These are phyloP conservation scores for Colletotrichum horii DNA, from an alignment of 2,329 filamentous ascomycete species.

Conservation along the genomic window DNA sequence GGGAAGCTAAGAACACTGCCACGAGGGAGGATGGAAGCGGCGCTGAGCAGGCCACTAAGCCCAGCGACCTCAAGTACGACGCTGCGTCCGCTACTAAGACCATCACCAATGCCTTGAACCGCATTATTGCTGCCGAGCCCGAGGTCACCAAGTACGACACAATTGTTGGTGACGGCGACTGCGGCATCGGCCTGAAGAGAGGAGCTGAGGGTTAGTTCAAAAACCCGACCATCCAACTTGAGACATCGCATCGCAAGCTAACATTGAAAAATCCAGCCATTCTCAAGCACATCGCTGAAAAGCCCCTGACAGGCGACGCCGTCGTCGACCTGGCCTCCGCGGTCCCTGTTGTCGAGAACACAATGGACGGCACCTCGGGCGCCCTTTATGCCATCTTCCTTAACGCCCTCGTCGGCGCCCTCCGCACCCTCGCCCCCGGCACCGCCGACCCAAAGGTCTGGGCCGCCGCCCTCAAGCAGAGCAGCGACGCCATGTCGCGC, in stretches of 20 bases:
- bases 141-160: constrained; percentile 79
- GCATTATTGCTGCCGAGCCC: constrained; percentile 70
- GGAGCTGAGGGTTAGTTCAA: constrained; percentile 72
- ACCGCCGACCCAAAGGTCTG: constrained; percentile 47
- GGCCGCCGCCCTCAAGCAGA: constrained; percentile 73
- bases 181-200: constrained; percentile 83
- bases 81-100: constrained; percentile 51
- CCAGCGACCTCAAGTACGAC: constrained; percentile 60
- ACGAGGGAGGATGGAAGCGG: constrained; percentile 45
- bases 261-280: constrained; percentile 45
- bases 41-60: constrained; percentile 36
- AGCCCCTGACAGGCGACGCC: constrained; percentile 54
- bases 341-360: constrained; percentile 58
- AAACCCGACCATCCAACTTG: background rate
- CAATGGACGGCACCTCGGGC: constrained; percentile 68
- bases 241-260: constrained; percentile 2
- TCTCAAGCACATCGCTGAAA: constrained; percentile 51
- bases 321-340: constrained; percentile 58
- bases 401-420: constrained; percentile 77
- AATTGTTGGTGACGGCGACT: constrained; percentile 89
- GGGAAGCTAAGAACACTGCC: constrained; percentile 60
- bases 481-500: constrained; percentile 72
- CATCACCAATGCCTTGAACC: constrained; percentile 63
- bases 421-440: constrained; percentile 48
- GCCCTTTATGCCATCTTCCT: constrained; percentile 82